A percentile compares a stretch with the other conserved stretches of the same genome.
These are phyloP conservation scores for Candida quercuum DNA, from an alignment of 805 yeast genomes.

Conservation along the genomic window DNA sequence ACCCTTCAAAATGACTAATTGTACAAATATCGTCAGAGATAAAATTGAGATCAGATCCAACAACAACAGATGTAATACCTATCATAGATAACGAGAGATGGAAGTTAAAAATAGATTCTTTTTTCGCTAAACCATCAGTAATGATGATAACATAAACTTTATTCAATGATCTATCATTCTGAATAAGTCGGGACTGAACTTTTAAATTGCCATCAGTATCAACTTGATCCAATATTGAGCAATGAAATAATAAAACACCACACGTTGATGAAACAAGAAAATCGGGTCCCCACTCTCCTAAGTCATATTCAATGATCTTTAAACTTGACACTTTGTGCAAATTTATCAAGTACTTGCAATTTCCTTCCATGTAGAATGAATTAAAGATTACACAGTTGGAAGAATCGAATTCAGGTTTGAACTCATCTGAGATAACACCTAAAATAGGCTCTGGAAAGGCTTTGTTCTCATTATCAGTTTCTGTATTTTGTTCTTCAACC, in stretches of 20 bases:
- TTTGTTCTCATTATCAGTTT: neutral
- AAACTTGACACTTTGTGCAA: constrained; percentile 1
- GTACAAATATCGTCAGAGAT: constrained; percentile 7
- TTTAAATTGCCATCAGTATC: constrained; percentile 6
- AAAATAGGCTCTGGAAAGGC: neutral
- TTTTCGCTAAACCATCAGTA: neutral
- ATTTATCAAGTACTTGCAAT: constrained; percentile 1
- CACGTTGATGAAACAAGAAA: constrained; percentile 9
- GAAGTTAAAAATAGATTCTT: constrained; percentile 8
- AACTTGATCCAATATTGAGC: constrained; percentile 9
- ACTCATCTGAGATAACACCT: too few relatives aligned
- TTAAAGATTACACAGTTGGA: constrained; percentile 8
- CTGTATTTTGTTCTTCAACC: too few relatives aligned
- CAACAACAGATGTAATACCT: constrained; percentile 4
- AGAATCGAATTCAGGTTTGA: neutral
- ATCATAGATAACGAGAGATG: constrained; percentile 13
- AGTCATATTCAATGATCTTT: constrained; percentile 12
- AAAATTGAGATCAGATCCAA: neutral
- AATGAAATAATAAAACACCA: constrained; percentile 11
- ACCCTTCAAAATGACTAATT: neutral
- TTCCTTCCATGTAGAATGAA: neutral
- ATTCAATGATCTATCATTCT: constrained; percentile 2
- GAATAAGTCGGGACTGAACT: constrained; percentile 3
- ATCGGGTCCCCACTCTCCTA: constrained; percentile 12
- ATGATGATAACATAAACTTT: constrained; percentile 7